Base-by-base conservation (phyloP, 495 filamentous ascomycete species). In the Astrothelium subdiscretum region DNA sequence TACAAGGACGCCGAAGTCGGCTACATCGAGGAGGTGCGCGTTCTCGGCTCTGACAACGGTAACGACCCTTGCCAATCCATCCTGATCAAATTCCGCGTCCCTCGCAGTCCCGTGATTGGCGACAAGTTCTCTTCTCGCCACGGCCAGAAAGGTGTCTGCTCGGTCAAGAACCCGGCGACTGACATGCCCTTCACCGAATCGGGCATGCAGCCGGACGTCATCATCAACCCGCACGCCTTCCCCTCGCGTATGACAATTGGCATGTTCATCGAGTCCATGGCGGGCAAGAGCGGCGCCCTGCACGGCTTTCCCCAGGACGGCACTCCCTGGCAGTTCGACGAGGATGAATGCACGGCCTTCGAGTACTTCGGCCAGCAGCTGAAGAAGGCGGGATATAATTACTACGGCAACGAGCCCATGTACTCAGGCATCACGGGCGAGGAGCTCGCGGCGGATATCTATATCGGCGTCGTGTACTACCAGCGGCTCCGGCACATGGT, bases 171-270 rank as follows among this genome's bases (percentile, higher is more conserved):
- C 91, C 94, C 94, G 8, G 79, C 85, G 0, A 76, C 88, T 59
- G 91, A 98, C 74, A 96, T 98, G 91, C 94, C 94, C 8, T 98
- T 98, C 77, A 91, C 90, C 26, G 94, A 98, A 77, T 89, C 88
- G 51, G 94, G 94, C 62, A 97, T 98, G 70, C 90, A 96, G 70
- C 94, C 94, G 3, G 94, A 98, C 73, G 79, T 96, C 68, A 98
- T 98, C 72, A 98, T 98, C 78, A 98, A 98, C 76, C 94, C 94
- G 63, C 94, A 98, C 81, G 94, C 94, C 74, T 98, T 98, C 82
- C 94, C 94, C n/a, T 97, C 94, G 61, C 92, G 94, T 75, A 98
- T 98, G 94, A 98, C 94, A 27, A 98, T 98, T 72, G 94, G 94
- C 72, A 97, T 97, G 87, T 97, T 98, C 78, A 86, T 98, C 67